Conservation (phyloP, 345 rosid genomes). For the Populus euphratica region DNA sequence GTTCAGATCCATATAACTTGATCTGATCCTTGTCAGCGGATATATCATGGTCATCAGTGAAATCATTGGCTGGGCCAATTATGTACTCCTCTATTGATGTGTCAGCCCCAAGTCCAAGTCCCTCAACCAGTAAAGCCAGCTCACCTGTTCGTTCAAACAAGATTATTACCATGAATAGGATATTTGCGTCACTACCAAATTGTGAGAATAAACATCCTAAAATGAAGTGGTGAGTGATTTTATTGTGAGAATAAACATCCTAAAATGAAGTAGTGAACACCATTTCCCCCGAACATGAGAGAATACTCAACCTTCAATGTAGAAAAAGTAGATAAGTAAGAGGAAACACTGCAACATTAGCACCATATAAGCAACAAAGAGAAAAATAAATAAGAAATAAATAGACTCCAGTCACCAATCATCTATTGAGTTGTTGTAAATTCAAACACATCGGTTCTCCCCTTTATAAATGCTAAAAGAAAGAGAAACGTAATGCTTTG, state of each 20-base stretch:
- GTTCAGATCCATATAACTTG: slow-evolving; percentile 86
- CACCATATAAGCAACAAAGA: background rate
- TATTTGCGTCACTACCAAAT: background rate
- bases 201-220: background rate
- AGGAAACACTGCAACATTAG: background rate
- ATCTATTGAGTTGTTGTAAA: background rate
- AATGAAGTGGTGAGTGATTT: background rate
- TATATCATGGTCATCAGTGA: slow-evolving; percentile 52
- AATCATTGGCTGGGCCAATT: slow-evolving; percentile 64
- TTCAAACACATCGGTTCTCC: background rate
- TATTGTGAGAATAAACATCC: background rate
- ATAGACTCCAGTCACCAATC: background rate
- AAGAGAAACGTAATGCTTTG: background rate
- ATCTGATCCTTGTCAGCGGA: slow-evolving; percentile 67
- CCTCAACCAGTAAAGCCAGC: slow-evolving; percentile 96
- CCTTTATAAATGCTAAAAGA: background rate
- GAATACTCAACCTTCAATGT: background rate
- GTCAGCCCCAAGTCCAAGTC: slow-evolving; percentile 81
- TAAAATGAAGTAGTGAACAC: background rate
- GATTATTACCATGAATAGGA: slow-evolving; percentile 11
- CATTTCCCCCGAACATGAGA: background rate
- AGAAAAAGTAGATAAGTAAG: background rate
- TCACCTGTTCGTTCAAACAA: slow-evolving; percentile 66
- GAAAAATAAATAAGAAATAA: background rate
- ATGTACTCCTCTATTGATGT: slow-evolving; percentile 84